Base-by-base conservation (phyloP, 2,329 filamentous ascomycete species). In the Penicillium nordicum region DNA sequence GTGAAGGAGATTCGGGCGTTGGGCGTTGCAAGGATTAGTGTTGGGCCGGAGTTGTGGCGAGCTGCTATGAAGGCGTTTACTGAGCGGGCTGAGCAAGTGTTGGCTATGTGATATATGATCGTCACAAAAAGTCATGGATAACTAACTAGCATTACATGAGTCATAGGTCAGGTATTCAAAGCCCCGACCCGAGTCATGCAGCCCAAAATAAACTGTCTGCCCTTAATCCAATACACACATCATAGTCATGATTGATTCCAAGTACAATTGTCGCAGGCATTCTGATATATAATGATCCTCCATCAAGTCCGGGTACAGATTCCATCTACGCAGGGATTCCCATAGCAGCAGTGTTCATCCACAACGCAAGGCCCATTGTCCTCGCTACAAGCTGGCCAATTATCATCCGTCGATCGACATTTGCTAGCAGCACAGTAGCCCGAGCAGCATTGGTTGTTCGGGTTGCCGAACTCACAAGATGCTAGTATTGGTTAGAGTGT, bases 21-120 rank as follows among this genome's bases (percentile, higher is more conserved):
- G 48, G 82, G 82, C 0, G 80, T 84, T 37, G 79, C 81, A 7
- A 78, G 82, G 59, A 77, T 85, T 59, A 84, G 81, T 66, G 69
- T 84, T 57, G 83, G 82, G 0, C 81, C 82, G 0, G 73, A 72
- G 25, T 56, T 83, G 56, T 80, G 74, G 62, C 58, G 67, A 1
- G 65, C 72, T 42, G 79, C 77, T 2, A 76, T 78, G 68, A 65
- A 67, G 32, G 70, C 58, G 10, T 62, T 67, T 29, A 57, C 53
- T 32, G 59, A 68, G 8, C 50, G 73, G 2, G 67, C 76, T 16
- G 75, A 74, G 61, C 34, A 47, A 12, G 10, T 48, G 29, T 25
- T 43, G 44, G 49, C 41, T 37, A 11, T 53, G 41, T 56, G 36
- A 52, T 25, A 52, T 25, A 11, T 46, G 3, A 14, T 36, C 25